Percentiles rank a stretch among this genome's conserved stretches.
These are phyloP conservation scores for Phyllostachys edulis DNA, from an alignment of 176 grass and related monocot species.

Conservation along the genomic window DNA sequence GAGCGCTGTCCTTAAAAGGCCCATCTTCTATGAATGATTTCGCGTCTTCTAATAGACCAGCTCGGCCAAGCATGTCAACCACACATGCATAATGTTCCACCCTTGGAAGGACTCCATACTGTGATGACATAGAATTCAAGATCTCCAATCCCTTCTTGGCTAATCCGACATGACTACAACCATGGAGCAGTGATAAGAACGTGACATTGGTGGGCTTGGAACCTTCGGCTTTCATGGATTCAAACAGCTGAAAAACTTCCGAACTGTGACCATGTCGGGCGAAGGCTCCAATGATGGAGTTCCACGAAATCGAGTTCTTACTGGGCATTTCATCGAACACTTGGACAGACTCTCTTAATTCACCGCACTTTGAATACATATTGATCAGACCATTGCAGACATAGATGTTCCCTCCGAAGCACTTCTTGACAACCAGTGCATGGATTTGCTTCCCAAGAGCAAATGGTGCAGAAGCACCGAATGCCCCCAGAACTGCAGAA, in stretches of 20 bases:
- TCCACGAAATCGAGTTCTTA: conserved; percentile 75
- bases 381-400: conserved; percentile 87
- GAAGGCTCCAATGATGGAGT: conserved; percentile 73
- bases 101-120: conserved; percentile 50
- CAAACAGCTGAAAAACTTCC: conserved; percentile 57
- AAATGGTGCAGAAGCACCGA: conserved; percentile 59
- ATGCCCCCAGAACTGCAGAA: conserved; percentile 82
- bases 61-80: conserved; percentile 82
- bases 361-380: conserved; percentile 92
- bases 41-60: conserved; percentile 49
- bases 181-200: conserved; percentile 80
- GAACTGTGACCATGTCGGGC: conserved; percentile 71
- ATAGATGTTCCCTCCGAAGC: conserved; percentile 51
- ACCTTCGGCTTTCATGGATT: conserved; percentile 68
- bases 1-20: conserved; percentile 37
- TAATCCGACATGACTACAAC: conserved; percentile 76
- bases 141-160: conserved; percentile 65
- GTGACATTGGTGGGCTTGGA: conserved; percentile 68
- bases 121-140: conserved; percentile 59
- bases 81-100: conserved; percentile 84
- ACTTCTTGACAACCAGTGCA: conserved; percentile 56
- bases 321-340: conserved; percentile 49
- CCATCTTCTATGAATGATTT: conserved; percentile 73
- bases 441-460: conserved; percentile 86
- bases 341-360: conserved; percentile 53